Evolutionary conservation across 768 basidiomycete species (phyloP).

Genomic region (Rhodocollybia butyracea): DNA sequence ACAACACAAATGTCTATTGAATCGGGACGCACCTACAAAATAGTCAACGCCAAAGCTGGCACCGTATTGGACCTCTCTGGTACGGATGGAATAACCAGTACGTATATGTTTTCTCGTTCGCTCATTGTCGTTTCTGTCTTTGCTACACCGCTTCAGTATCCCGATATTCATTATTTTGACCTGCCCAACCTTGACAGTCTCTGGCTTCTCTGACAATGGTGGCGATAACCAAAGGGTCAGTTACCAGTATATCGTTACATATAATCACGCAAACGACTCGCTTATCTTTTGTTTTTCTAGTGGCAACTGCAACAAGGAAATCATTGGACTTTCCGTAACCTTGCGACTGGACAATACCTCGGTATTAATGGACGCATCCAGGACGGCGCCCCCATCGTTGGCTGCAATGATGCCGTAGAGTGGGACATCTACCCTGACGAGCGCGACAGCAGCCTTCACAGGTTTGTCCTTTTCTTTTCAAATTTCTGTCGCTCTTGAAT

Average conservation of each 20-base stretch:
- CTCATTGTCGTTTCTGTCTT: conserved; percentile 24
- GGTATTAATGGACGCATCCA: conserved; percentile 14
- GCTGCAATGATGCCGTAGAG: conserved; percentile 11
- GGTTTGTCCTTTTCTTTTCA: conserved; percentile 11
- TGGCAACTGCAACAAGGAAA: conserved; percentile 29
- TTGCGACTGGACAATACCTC: conserved; percentile 24
- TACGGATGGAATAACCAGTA: conserved; percentile 35
- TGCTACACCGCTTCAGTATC: too few relatives aligned
- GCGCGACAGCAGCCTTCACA: conserved; percentile 21
- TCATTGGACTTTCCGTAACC: conserved; percentile 26
- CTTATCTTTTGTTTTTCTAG: conserved; percentile 18
- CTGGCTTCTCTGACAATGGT: conserved; percentile 34
- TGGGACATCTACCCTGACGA: conserved; percentile 37
- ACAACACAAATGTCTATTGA: background rate
- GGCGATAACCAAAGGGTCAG: conserved; percentile 47
- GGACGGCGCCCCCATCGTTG: conserved; percentile 27
- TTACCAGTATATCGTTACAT: conserved; percentile 12
- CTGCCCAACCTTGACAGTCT: conserved; percentile 25
- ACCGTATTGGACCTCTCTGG: conserved; percentile 48
- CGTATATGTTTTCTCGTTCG: conserved; percentile 9
- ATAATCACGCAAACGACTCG: background rate
- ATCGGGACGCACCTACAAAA: conserved; percentile 22
- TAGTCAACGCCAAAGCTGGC: conserved; percentile 36
- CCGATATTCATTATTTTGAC: background rate
- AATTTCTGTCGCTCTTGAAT: background rate